Conservation (phyloP, 2,329 filamentous ascomycete genomes). For the Curvularia hawaiiensis region DNA sequence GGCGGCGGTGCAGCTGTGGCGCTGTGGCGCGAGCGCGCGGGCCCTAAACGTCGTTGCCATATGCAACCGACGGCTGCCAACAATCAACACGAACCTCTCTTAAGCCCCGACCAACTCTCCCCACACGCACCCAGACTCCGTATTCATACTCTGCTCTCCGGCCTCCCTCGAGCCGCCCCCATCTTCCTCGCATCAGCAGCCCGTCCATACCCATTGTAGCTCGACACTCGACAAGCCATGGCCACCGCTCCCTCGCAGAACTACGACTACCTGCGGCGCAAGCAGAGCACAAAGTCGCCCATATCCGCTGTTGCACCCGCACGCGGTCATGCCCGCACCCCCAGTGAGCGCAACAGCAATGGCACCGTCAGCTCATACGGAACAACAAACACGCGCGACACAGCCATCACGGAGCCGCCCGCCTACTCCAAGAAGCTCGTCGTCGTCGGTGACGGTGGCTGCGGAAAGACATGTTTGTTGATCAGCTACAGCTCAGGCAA, state of each 20-base stretch:
- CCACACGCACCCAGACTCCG: slow-evolving; percentile 18
- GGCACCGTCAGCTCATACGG: slow-evolving; percentile 86
- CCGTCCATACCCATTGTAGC: background rate
- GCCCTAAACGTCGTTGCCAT: slow-evolving; percentile 25
- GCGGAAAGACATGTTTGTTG: slow-evolving; percentile 96
- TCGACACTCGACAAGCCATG: slow-evolving; percentile 23
- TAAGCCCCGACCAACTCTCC: slow-evolving; percentile 22
- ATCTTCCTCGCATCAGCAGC: background rate
- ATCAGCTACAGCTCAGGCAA: slow-evolving; percentile 99
- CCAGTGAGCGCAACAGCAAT: slow-evolving; percentile 76
- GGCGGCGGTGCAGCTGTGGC: slow-evolving; percentile 12
- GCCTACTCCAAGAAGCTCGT: slow-evolving; percentile 99
- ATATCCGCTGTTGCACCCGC: slow-evolving; percentile 37
- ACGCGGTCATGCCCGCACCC: slow-evolving; percentile 55
- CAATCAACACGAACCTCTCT: slow-evolving; percentile 27
- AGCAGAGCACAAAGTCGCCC: slow-evolving; percentile 54
- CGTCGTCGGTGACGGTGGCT: slow-evolving; percentile 96
- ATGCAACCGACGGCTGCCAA: slow-evolving; percentile 18
- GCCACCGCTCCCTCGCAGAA: slow-evolving; percentile 47
- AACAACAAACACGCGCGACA: slow-evolving; percentile 77
- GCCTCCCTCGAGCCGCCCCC: slow-evolving; percentile 4
- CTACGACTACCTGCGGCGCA: slow-evolving; percentile 64
- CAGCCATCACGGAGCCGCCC: slow-evolving; percentile 86
- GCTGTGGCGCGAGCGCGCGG: slow-evolving; percentile 17
- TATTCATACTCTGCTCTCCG: slow-evolving; percentile 33